Evolutionary conservation across 345 rosid species (phyloP).

Genomic region (Firmiana major): DNA sequence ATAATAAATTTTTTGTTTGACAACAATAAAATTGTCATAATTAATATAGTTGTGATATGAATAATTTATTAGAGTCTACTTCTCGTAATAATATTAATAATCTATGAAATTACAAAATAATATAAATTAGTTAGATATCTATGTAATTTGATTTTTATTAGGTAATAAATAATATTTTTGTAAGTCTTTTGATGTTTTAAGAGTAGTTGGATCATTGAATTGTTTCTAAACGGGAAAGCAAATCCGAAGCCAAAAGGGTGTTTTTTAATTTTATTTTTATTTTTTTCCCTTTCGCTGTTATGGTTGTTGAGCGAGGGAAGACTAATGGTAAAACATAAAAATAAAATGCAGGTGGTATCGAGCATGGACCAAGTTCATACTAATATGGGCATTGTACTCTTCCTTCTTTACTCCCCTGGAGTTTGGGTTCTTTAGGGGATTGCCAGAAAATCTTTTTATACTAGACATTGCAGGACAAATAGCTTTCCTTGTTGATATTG

Average conservation of each 20-base stretch:
- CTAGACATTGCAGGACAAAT: conserved; percentile 74
- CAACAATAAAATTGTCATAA: no score
- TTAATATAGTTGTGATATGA: no score
- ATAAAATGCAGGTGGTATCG: conserved; percentile 52
- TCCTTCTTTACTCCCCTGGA: conserved; percentile 88
- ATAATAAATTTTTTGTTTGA: no score
- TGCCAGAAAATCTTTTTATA: conserved; percentile 59
- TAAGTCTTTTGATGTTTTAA: no score
- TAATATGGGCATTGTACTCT: conserved; percentile 79
- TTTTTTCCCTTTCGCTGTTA: neutral
- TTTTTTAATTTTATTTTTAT: no score
- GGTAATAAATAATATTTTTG: no score
- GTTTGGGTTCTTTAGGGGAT: conserved; percentile 84
- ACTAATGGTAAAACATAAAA: neutral
- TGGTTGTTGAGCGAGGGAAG: neutral
- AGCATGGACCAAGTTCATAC: conserved; percentile 62
- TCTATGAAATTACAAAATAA: no score
- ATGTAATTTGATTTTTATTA: no score
- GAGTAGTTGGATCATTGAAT: neutral
- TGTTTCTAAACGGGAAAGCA: neutral
- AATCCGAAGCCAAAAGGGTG: neutral
- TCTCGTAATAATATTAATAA: no score
- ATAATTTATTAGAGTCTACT: no score
- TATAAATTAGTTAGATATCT: no score
- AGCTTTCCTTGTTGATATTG: conserved; percentile 71